Conservation (phyloP, 805 yeast species). For the Torulaspora indica region DNA sequence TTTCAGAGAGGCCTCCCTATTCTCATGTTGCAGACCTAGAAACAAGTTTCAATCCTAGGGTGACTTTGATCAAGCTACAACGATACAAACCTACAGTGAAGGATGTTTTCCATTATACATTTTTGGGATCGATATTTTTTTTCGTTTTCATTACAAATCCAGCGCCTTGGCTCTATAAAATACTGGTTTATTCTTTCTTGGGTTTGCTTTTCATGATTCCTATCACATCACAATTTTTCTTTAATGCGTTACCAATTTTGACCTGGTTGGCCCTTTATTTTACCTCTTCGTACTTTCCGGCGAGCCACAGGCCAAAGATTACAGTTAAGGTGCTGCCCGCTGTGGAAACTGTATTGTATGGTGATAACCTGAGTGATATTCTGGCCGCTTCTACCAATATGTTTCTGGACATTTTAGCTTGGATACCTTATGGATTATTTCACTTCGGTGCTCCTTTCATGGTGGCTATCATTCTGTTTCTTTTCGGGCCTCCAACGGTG, state of each 20-base stretch:
- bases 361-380: conserved; percentile 81
- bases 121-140: conserved; percentile 48
- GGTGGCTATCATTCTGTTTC: conserved; percentile 67
- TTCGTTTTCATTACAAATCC: conserved; percentile 59
- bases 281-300: conserved; percentile 68
- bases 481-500: conserved; percentile 89
- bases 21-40: conserved; percentile 48
- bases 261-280: conserved; percentile 84
- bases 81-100: conserved; percentile 40
- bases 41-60: conserved; percentile 44
- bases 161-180: conserved; percentile 42
- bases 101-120: conserved; percentile 52
- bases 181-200: conserved; percentile 37
- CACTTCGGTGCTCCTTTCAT: conserved; percentile 91
- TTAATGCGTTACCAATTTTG: conserved; percentile 75
- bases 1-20: conserved; percentile 49
- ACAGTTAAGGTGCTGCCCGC: conserved; percentile 86
- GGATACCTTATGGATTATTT: conserved; percentile 90
- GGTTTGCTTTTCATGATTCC: conserved; percentile 58
- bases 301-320: conserved; percentile 77
- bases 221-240: conserved; percentile 74
- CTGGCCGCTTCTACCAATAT: conserved; percentile 67
- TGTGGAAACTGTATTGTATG: conserved; percentile 84
- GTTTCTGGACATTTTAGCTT: conserved; percentile 75
- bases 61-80: conserved; percentile 41